phyloP scores from a whole-genome alignment of 805 yeast species.

The Teunomyces lycoperdinae region DNA sequence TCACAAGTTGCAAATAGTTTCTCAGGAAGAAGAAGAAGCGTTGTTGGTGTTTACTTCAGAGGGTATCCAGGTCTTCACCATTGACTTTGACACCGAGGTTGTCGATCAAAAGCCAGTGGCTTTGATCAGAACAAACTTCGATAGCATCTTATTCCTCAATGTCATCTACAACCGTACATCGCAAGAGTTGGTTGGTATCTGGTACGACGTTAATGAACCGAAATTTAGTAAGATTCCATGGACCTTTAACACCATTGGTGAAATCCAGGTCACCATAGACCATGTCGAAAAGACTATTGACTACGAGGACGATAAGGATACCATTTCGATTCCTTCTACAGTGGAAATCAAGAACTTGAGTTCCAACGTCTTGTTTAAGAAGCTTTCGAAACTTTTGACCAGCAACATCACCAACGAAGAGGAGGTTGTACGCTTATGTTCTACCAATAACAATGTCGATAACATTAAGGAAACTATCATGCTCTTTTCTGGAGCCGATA shows the following conservation, averaged over 20 bases:
- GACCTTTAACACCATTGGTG: conserved; percentile 10
- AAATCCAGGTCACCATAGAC: conserved; percentile 10
- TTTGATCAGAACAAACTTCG: conserved; percentile 14
- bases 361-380: conserved; percentile 18
- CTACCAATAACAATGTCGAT: conserved; percentile 26
- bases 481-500: conserved; percentile 26
- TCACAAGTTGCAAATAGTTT: conserved; percentile 23
- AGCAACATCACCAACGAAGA: conserved; percentile 7
- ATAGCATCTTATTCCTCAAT: conserved; percentile 17
- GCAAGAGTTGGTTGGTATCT: conserved; percentile 37
- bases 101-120: conserved; percentile 8
- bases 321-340: conserved; percentile 19
- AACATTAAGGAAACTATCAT: conserved; percentile 33
- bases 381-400: conserved; percentile 14
- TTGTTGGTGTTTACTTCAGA: conserved; percentile 29
- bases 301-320: conserved; percentile 10
- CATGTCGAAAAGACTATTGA: conserved; percentile 7
- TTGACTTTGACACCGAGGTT: conserved; percentile 9
- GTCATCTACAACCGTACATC: conserved; percentile 27
- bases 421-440: conserved; percentile 24
- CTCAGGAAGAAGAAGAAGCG: conserved; percentile 13
- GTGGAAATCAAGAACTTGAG: conserved; percentile 20
- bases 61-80: conserved; percentile 28
- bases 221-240: conserved; percentile 18
- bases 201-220: conserved; percentile 33